Percentiles rank a stretch among this genome's conserved stretches.
These are phyloP conservation scores for Ceratocystis lukuohia DNA, from an alignment of 2,329 filamentous ascomycete genomes.

Conservation along the genomic window DNA sequence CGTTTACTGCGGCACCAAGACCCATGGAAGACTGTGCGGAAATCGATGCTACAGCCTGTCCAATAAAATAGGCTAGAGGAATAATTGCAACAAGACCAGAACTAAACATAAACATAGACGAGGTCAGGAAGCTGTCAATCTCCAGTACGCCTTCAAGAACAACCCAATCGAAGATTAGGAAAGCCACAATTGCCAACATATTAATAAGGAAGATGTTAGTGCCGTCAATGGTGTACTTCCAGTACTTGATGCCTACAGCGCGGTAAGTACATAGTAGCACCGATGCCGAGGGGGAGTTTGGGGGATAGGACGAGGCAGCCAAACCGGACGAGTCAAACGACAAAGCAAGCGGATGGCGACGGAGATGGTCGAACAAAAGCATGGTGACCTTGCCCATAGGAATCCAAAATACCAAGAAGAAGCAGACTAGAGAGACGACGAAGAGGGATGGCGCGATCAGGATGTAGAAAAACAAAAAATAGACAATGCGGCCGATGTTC, in stretches of 20 bases:
- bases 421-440: constrained; percentile 76
- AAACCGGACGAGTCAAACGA: constrained; percentile 81
- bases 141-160: constrained; percentile 58
- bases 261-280: constrained; percentile 95
- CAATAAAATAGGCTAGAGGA: constrained; percentile 93
- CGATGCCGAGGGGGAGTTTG: constrained; percentile 57
- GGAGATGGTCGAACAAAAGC: constrained; percentile 78
- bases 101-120: constrained; percentile 73
- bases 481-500: constrained; percentile 87
- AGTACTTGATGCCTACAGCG: constrained; percentile 86
- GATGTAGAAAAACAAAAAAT: constrained; percentile 93
- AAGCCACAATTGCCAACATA: constrained; percentile 80
- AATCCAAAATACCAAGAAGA: constrained; percentile 94
- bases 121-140: constrained; percentile 60
- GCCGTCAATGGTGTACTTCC: constrained; percentile 97
- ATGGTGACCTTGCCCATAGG: constrained; percentile 95
- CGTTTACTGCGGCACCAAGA: constrained; percentile 89
- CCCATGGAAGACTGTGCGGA: constrained; percentile 99
- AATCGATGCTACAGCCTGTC: constrained; percentile 94
- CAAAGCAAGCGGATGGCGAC: constrained; percentile 80
- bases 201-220: constrained; percentile 99
- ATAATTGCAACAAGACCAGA: constrained; percentile 84
- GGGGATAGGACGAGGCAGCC: constrained; percentile 51
- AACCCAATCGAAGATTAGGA: constrained; percentile 87
- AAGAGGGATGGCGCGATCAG: constrained; percentile 77